Conservation (phyloP, 1,284 basidiomycete species). For the Paramarasmius palmivorus region DNA sequence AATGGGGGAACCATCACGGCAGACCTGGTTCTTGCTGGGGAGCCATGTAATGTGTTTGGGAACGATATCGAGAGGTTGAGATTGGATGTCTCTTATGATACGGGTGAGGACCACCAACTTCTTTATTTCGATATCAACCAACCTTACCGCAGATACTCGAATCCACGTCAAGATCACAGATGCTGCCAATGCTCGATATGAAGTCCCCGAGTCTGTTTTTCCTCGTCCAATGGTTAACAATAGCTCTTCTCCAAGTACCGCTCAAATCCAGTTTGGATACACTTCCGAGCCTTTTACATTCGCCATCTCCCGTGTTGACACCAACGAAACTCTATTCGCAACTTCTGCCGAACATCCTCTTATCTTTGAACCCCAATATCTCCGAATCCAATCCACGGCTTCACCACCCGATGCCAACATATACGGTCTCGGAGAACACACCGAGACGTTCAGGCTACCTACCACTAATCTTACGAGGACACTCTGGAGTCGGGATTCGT, state of each 20-base stretch:
- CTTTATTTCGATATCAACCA: background rate
- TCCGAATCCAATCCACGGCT: constrained; percentile 59
- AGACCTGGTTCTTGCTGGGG: constrained; percentile 51
- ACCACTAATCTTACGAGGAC: constrained; percentile 64
- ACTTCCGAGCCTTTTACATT: constrained; percentile 71
- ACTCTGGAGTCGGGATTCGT: constrained; percentile 68
- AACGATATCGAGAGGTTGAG: constrained; percentile 52
- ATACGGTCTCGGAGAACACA: constrained; percentile 79
- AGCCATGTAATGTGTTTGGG: constrained; percentile 66
- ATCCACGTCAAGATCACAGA: constrained; percentile 79
- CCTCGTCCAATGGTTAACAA: constrained; percentile 49
- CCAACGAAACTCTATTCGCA: constrained; percentile 68
- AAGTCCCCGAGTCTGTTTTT: constrained; percentile 67
- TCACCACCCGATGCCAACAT: constrained; percentile 64
- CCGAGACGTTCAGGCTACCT: constrained; percentile 64
- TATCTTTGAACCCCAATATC: constrained; percentile 79
- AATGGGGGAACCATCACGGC: constrained; percentile 47
- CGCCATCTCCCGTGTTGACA: constrained; percentile 57
- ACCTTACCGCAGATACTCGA: constrained; percentile 43
- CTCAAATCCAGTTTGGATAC: constrained; percentile 66
- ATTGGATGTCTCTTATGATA: constrained; percentile 61
- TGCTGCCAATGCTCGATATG: constrained; percentile 54
- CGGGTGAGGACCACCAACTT: constrained; percentile 33
- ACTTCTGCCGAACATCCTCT: constrained; percentile 56
- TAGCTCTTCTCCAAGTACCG: constrained; percentile 27